phyloP scores from a whole-genome alignment of 768 basidiomycete genomes.

The Amanita jacksonii region DNA sequence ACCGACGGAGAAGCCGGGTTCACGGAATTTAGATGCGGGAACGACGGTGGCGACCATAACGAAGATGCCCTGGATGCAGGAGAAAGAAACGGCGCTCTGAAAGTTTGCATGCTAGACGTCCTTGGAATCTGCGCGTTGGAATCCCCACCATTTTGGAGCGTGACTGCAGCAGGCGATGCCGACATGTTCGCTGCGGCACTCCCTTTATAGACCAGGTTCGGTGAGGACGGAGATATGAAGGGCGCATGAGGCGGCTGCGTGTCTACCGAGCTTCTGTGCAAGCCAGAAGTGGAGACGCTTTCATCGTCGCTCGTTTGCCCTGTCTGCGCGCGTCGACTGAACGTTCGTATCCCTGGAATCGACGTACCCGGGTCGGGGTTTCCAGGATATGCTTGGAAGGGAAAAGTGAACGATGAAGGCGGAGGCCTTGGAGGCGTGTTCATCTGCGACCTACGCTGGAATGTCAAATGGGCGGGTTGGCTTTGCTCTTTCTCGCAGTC shows the following conservation, averaged over 20 bases:
- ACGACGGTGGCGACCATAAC: constrained; percentile 52
- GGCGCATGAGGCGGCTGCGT: constrained; percentile 38
- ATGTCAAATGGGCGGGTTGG: constrained; percentile 1
- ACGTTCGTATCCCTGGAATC: constrained; percentile 20
- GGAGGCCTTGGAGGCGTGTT: constrained; percentile 15
- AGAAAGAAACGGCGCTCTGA: constrained; percentile 62
- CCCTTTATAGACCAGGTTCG: constrained; percentile 30
- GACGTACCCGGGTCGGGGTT: constrained; percentile 52
- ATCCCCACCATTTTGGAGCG: constrained; percentile 7
- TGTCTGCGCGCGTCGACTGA: constrained; percentile 17
- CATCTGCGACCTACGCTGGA: constrained; percentile 1
- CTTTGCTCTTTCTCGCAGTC: constrained; percentile 12
- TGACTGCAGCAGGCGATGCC: constrained; percentile 8
- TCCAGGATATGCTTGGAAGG: constrained; percentile 55
- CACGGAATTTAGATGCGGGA: constrained; percentile 18
- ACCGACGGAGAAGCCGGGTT: constrained; percentile 14
- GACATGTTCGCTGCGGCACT: constrained; percentile 33
- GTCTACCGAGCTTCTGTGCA: constrained; percentile 15
- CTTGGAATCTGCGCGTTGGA: constrained; percentile 24
- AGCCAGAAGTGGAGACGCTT: constrained; percentile 12
- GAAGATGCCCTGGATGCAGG: constrained; percentile 59
- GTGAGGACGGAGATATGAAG: constrained; percentile 27
- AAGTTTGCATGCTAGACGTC: constrained; percentile 34
- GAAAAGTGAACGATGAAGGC: constrained; percentile 30
- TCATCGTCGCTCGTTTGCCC: constrained; percentile 17